Conservation (phyloP, 2,329 filamentous ascomycete genomes). For the Ceratocystis lukuohia region DNA sequence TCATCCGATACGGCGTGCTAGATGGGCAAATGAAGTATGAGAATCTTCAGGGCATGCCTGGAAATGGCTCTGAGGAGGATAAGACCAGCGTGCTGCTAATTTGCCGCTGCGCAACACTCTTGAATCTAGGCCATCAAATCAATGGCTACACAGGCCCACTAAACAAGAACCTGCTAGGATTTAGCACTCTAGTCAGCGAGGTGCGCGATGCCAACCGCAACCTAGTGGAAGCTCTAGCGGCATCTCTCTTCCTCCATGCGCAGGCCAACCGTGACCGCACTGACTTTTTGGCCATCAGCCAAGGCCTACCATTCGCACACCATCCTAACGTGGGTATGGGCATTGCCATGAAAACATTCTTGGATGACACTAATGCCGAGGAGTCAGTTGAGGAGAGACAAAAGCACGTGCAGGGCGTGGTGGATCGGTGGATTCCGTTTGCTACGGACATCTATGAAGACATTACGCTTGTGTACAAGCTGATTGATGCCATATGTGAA, state of each 20-base stretch:
- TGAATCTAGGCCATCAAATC: conserved; percentile 65
- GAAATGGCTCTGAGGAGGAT: conserved; percentile 53
- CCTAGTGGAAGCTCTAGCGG: conserved; percentile 68
- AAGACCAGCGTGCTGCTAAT: conserved; percentile 68
- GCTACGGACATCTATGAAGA: conserved; percentile 47
- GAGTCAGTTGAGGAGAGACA: conserved; percentile 38
- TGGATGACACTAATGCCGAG: conserved; percentile 49
- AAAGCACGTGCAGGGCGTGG: conserved; percentile 37
- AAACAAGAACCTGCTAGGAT: conserved; percentile 76
- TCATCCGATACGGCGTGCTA: conserved; percentile 66
- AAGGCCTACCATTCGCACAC: conserved; percentile 57
- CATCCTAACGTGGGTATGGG: conserved; percentile 64
- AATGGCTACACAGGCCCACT: conserved; percentile 92
- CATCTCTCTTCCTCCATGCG: conserved; percentile 66
- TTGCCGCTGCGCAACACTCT: conserved; percentile 71
- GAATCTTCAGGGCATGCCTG: conserved; percentile 42
- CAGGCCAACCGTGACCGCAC: conserved; percentile 59
- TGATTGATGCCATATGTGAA: conserved; percentile 44
- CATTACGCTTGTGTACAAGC: conserved; percentile 42
- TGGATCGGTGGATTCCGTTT: conserved; percentile 42
- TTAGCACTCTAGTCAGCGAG: conserved; percentile 67
- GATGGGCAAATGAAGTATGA: conserved; percentile 50
- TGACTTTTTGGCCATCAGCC: conserved; percentile 54
- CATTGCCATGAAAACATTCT: conserved; percentile 66
- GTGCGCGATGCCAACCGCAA: conserved; percentile 71